Conservation (phyloP, 1,139 yeast genomes). For the Saccharomycopsis hybrid region DNA sequence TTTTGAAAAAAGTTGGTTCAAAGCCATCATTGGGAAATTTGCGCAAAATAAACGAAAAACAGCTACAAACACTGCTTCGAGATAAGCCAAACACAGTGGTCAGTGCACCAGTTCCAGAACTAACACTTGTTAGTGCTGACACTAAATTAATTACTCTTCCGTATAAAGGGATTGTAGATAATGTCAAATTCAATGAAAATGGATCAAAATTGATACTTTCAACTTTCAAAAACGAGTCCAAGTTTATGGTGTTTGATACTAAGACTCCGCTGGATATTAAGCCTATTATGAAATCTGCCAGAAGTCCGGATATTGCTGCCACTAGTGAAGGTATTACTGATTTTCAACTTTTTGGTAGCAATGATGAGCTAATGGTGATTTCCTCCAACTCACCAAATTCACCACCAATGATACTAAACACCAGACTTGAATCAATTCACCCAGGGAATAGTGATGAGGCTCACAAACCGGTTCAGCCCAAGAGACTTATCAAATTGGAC, state of each 20-base stretch:
- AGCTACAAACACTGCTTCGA: neutral
- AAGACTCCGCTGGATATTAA: constrained; percentile 60
- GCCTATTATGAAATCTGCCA: constrained; percentile 55
- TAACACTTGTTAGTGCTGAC: constrained; percentile 34
- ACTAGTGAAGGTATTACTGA: constrained; percentile 87
- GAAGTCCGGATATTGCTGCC: constrained; percentile 51
- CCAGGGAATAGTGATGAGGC: constrained; percentile 29
- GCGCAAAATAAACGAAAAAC: constrained; percentile 2
- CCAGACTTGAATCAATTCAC: constrained; percentile 32
- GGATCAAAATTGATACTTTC: constrained; percentile 53
- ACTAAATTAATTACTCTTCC: constrained; percentile 78
- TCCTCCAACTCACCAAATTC: constrained; percentile 54
- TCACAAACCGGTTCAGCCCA: constrained; percentile 42
- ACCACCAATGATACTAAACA: constrained; percentile 55
- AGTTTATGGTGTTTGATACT: constrained; percentile 71
- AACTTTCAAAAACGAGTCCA: constrained; percentile 51
- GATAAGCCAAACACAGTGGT: neutral
- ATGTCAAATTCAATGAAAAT: constrained; percentile 64
- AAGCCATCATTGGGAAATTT: constrained; percentile 12
- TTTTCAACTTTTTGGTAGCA: constrained; percentile 56
- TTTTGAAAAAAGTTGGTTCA: constrained; percentile 10
- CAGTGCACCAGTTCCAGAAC: constrained; percentile 11
- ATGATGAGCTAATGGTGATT: constrained; percentile 48
- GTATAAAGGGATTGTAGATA: constrained; percentile 74
- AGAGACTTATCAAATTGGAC: constrained; percentile 50